Percentiles rank a stretch among this genome's conserved stretches.
Conservation (phyloP, 2,329 filamentous ascomycete genomes). For the Aureobasidium namibiae region DNA sequence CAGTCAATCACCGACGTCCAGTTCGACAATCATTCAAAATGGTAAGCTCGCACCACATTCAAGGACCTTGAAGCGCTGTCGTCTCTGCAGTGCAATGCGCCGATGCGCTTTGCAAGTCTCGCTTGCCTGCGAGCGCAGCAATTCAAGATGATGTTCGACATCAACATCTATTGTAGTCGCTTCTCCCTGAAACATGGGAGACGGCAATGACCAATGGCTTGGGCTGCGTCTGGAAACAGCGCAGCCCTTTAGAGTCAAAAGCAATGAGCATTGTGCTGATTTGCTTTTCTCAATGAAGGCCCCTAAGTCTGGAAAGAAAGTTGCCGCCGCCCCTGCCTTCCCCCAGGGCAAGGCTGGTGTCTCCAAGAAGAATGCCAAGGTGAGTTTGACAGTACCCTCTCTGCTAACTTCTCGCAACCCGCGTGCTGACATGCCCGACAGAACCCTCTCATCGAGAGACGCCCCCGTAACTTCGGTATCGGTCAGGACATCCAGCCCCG, state of each 20-base stretch:
- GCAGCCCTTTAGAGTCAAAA: constrained; percentile 74
- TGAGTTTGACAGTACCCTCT: constrained; percentile 42
- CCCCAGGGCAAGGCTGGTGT: constrained; percentile 80
- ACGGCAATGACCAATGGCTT: constrained; percentile 37
- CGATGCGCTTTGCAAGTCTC: background rate
- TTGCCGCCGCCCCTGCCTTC: constrained; percentile 94
- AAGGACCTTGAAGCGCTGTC: constrained; percentile 4
- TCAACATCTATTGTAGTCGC: constrained; percentile 13
- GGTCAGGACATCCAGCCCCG: constrained; percentile 97
- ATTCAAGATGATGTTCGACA: constrained; percentile 9
- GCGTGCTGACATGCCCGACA: constrained; percentile 31
- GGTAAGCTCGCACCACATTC: constrained; percentile 11
- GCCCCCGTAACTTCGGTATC: constrained; percentile 94
- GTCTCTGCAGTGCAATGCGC: constrained; percentile 12
- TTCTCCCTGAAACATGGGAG: constrained; percentile 1
- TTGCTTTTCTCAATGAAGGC: constrained; percentile 99
- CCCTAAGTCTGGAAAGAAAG: constrained; percentile 97
- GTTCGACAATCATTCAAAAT: constrained; percentile 13
- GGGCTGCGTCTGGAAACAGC: constrained; percentile 40
- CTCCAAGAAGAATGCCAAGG: constrained; percentile 93
- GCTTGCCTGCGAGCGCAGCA: constrained; percentile 12
- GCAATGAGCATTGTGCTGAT: constrained; percentile 81
- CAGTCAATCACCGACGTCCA: constrained; percentile 12
- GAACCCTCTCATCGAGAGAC: constrained; percentile 99
- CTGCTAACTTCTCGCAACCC: background rate